Conservation (phyloP, 108 stramenopile genomes). For the Fistulifera pelliculosa region DNA sequence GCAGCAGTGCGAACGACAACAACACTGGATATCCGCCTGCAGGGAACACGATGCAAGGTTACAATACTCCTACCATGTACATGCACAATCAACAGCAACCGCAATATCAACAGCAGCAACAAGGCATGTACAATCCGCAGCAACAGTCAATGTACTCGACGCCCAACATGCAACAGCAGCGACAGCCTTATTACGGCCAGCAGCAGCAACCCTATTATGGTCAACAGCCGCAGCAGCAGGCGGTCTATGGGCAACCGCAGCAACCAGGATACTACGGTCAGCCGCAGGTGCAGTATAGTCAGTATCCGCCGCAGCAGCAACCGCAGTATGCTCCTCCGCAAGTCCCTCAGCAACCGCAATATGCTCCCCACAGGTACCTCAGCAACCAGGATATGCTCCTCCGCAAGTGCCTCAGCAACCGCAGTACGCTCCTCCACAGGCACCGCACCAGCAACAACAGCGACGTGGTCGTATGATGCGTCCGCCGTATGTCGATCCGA, state of each 20-base stretch:
- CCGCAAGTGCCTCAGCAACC: background rate
- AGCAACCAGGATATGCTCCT: background rate
- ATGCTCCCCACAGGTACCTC: background rate
- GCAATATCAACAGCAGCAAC: too few species aligned
- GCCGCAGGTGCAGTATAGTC: background rate
- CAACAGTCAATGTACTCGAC: too few species aligned
- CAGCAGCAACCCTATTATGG: too few species aligned
- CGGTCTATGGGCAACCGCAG: background rate
- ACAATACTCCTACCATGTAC: too few species aligned
- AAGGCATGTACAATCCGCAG: too few species aligned
- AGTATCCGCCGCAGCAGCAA: background rate
- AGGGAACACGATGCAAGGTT: too few species aligned
- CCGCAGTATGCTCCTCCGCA: background rate
- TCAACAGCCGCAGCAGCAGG: too few species aligned
- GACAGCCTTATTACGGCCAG: too few species aligned
- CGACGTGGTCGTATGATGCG: constrained; percentile 33
- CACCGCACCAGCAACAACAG: background rate
- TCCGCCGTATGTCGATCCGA: constrained; percentile 77
- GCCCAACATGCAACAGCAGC: too few species aligned
- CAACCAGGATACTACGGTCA: background rate
- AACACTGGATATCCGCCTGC: too few species aligned
- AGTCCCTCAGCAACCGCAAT: background rate
- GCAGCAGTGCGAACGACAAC: too few species aligned
- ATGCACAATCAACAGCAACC: too few species aligned
- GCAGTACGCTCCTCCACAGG: background rate